Evolutionary conservation across 2,329 filamentous ascomycete genomes (phyloP).

Genomic region (Boeremia exigua): DNA sequence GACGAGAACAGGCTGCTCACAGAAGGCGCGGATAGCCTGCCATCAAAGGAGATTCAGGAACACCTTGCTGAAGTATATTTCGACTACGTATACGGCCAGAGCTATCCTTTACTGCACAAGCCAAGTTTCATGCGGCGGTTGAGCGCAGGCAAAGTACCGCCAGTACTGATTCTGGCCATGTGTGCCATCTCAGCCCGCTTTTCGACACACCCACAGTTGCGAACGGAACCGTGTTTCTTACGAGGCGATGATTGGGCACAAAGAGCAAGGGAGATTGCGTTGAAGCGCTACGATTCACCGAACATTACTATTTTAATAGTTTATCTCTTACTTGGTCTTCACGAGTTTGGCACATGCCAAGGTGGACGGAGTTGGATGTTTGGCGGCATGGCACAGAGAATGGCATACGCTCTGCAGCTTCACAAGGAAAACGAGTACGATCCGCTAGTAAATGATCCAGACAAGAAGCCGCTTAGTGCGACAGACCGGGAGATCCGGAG

Average conservation of each 20-base stretch:
- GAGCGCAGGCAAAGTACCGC: constrained; percentile 79
- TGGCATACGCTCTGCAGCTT: constrained; percentile 94
- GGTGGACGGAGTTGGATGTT: constrained; percentile 95
- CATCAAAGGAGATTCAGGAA: constrained; percentile 85
- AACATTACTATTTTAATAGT: constrained; percentile 96
- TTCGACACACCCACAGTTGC: constrained; percentile 83
- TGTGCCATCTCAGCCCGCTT: constrained; percentile 96
- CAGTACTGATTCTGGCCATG: constrained; percentile 89
- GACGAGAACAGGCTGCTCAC: constrained; percentile 79
- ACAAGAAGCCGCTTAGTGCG: constrained; percentile 74
- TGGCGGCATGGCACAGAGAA: constrained; percentile 91
- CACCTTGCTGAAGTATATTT: constrained; percentile 95
- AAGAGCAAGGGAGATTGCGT: constrained; percentile 84
- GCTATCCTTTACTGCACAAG: constrained; percentile 93
- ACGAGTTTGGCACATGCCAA: constrained; percentile 97
- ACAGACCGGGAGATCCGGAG: constrained; percentile 92
- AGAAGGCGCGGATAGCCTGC: constrained; percentile 83
- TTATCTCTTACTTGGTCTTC: constrained; percentile 83
- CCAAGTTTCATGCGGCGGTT: constrained; percentile 94
- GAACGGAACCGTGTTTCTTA: constrained; percentile 78
- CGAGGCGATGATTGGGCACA: constrained; percentile 91
- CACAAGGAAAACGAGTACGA: constrained; percentile 91
- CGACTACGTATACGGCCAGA: constrained; percentile 92
- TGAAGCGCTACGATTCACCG: constrained; percentile 88
- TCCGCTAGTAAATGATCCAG: constrained; percentile 67